Evolutionary conservation across 441 rosid species (phyloP).

Genomic region (Flueggea neowawraea): DNA sequence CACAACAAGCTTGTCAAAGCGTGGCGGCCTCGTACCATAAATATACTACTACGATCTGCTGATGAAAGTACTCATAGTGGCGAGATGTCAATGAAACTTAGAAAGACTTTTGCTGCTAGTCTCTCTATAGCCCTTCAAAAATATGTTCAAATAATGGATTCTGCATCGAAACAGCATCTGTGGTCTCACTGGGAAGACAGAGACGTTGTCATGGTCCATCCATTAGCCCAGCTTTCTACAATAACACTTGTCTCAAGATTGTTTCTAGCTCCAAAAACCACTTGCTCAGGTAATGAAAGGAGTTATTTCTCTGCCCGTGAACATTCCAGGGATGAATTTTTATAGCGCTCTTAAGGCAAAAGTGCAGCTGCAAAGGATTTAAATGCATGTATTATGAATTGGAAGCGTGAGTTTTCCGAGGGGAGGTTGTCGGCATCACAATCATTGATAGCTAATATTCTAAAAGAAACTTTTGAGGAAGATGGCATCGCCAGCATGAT

Average conservation of each 20-base stretch:
- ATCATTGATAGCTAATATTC: background rate
- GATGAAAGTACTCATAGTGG: constrained; percentile 1
- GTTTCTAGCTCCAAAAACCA: constrained; percentile 19
- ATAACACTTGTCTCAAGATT: constrained; percentile 31
- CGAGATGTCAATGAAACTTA: constrained; percentile 17
- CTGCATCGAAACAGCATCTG: constrained; percentile 21
- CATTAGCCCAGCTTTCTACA: constrained; percentile 29
- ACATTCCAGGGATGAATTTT: constrained; percentile 34
- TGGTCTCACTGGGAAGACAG: constrained; percentile 20
- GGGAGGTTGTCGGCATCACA: background rate
- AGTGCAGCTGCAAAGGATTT: constrained; percentile 17
- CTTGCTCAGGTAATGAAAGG: constrained; percentile 17
- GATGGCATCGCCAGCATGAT: constrained; percentile 29
- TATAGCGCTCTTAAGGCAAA: constrained; percentile 19
- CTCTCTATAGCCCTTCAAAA: constrained; percentile 26
- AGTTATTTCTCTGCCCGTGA: constrained; percentile 30
- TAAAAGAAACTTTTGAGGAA: constrained; percentile 3
- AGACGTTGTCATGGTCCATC: constrained; percentile 20
- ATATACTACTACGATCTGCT: constrained; percentile 4
- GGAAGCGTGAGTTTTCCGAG: constrained; percentile 17
- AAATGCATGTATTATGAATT: constrained; percentile 13
- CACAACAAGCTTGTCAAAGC: constrained; percentile 17
- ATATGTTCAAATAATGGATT: constrained; percentile 26
- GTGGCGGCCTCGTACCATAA: constrained; percentile 14
- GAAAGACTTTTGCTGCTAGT: constrained; percentile 19